Evolutionary conservation across 163 green algal genomes (phyloP).

Genomic region (Picocystis sp.): DNA sequence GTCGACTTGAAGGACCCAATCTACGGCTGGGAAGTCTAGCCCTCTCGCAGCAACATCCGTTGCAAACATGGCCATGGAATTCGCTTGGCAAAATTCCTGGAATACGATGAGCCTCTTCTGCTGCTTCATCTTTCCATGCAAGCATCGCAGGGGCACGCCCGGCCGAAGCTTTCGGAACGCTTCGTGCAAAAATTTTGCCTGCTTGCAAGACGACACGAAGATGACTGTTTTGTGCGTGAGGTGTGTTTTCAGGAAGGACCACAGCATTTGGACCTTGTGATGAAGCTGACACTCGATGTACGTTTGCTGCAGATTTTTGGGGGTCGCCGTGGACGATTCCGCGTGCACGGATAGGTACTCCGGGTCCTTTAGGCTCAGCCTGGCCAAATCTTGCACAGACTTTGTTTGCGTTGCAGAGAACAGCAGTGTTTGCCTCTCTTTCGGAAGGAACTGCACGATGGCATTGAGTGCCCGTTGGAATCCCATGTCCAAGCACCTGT

Average conservation of each 20-base stretch:
- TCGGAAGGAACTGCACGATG: slow-evolving; percentile 79
- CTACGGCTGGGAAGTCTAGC: slow-evolving; percentile 87
- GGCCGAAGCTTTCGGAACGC: slow-evolving; percentile 57
- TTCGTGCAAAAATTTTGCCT: slow-evolving; percentile 30
- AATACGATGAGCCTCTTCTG: slow-evolving; percentile 70
- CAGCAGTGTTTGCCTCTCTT: slow-evolving; percentile 66
- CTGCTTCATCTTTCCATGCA: slow-evolving; percentile 90
- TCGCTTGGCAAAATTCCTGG: slow-evolving; percentile 70
- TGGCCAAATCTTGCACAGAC: slow-evolving; percentile 63
- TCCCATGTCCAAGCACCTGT: slow-evolving; percentile 90
- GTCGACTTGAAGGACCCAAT: slow-evolving; percentile 96
- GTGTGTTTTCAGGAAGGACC: slow-evolving; percentile 89
- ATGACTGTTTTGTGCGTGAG: slow-evolving; percentile 68
- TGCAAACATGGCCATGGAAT: slow-evolving; percentile 72
- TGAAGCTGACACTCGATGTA: slow-evolving; percentile 39
- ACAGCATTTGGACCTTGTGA: slow-evolving; percentile 84
- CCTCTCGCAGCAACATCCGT: slow-evolving; percentile 89
- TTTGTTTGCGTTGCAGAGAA: slow-evolving; percentile 93
- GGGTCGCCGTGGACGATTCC: slow-evolving; percentile 66
- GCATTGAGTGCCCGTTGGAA: slow-evolving; percentile 68
- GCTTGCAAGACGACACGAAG: slow-evolving; percentile 94
- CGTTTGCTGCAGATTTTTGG: slow-evolving; percentile 71
- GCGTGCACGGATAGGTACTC: slow-evolving; percentile 74
- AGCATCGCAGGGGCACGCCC: slow-evolving; percentile 59
- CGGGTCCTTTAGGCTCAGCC: slow-evolving; percentile 64